Base-by-base conservation (phyloP, 768 basidiomycete genomes). In the Boletellus sp. region DNA sequence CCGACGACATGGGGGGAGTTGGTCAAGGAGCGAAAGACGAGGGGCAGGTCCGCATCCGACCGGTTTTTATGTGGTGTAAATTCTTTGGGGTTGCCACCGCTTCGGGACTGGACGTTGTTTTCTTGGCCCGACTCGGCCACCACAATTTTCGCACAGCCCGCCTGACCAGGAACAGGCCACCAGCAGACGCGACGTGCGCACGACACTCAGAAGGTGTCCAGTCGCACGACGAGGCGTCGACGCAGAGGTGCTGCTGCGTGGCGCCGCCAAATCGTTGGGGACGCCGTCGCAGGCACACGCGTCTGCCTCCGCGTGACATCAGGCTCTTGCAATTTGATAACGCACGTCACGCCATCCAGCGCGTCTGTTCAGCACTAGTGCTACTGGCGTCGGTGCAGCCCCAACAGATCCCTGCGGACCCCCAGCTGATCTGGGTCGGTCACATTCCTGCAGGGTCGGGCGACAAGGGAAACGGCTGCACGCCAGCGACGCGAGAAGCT, bases 11-110 rank as follows among this genome's bases (percentile, higher is more conserved):
- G 55, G 19, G 22, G 35, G 35, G 31, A 50, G 31, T 22, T 65
- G 65, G 65, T 67, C 62, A 55, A 54, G 45, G 55, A 52, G 35
- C 45, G 57, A 64, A 37, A 53, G 54, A 56, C 53, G 10, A 28
- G 8, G 42, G 17, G 43, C 35, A 22, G 10, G 31, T 3, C 22
- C 19, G 22, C 46, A 31, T 45, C 28, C 17, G 19, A 28, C 19
- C 31, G 52, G 51, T 53, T 44, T 69, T 68, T 62, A 64, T 62
- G 55, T 35, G 19, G 26, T 20, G 55, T 38, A 66, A 68, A 68
- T 64, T 70, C 66, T 70, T 68, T 68, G 66, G 66, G 66, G 68
- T 64, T 63, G 51, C 58, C 54, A 51, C 63, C 52, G 55, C 50
- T 55, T 58, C 51, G 37, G 41, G 20, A 20, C 28, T 24, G 28